Base-by-base conservation (phyloP, 2,329 filamentous ascomycete genomes). In the Talaromyces sp. region DNA sequence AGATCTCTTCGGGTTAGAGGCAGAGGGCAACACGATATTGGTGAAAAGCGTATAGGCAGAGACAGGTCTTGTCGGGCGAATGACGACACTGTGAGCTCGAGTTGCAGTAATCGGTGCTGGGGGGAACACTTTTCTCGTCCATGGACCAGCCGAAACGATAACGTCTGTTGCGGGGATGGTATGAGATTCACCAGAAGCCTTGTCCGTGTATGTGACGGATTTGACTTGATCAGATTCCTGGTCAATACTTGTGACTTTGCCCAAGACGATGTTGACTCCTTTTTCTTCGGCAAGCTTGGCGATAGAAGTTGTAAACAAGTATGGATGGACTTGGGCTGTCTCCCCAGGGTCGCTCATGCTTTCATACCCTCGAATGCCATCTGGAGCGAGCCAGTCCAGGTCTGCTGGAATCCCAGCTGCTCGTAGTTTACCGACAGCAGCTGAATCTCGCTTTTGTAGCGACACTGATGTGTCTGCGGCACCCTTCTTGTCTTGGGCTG, bases 291-390 rank as follows among this genome's bases (percentile, higher is more conserved):
- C 92, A 12, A 97, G 81, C 48, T 85, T 79, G 4, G 90, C 90
- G 74, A 97, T 95, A 17, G 87, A 82, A 0, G 85, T 93, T 0
- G 94, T 97, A 71, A 99, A 97, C 51, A 91, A 87, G 63, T 88
- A 90, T 0, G 94, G 94, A 69, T 99, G 93, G 2, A 97, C 93
- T 75, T 99, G 94, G 0, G 94, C 90, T 1, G 94, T 97, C 63
- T 91, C 90, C 1, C 82, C 83, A 0, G 86, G 85, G 2, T 85
- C 87, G 2, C 91, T 91, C 91, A 97, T 97, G 70, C 88, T 86
- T 35, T 90, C 85, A 75, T 96, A 97, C 21, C 81, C 80, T 57
- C 79, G 78, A 24, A 96, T 77, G 2, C 87, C 78, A 4, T 87
- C 84, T 1, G 82, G 77, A 57, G 89, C 85, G 48, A 97, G 81